Base-by-base conservation (phyloP, 2,329 filamentous ascomycete species). In the Rutstroemia sp. region DNA sequence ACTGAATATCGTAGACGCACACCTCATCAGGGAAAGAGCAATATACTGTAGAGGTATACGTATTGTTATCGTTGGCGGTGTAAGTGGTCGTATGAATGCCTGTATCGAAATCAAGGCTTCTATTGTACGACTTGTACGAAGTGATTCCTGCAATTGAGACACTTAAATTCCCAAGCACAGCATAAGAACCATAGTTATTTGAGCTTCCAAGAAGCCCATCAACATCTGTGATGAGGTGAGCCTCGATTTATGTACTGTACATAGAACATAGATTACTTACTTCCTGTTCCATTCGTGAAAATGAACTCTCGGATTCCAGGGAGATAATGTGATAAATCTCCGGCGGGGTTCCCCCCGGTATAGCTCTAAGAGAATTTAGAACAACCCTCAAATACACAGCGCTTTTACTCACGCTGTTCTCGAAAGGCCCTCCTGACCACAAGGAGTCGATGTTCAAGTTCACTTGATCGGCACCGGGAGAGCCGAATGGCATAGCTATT, bases 201-300 rank as follows among this genome's bases (percentile, higher is more conserved):
- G 67, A 62, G 6, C 69, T 67, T 12, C 74, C 74, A 17, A 76
- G 68, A 5, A 79, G 60, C 12, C 66, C 59, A 3, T 67, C 66
- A 5, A 74, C 65, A 51, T 73, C 71, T 71, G 25, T 2, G 4
- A 16, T 12, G 30, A 9, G 34, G 36, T 46, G 39, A 30, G 27
- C 17, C 27, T 56, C 42, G 2, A 45, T 40, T 48, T 6, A 6
- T 40, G 16, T 23, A 25, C 2, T 40, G 16, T 23, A 25, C 2
- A 16, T 4, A 8, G 17, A 14, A 30, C 10, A 17, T n/a, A 3
- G 14, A 12, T 56, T 60, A 64, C 53, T 12, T 67, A 68, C 73
- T 73, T n/a, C 77, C 77, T 0, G 72, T 78, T 6, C 75, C 75
- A 54, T 78, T 76, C 17, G 72, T 62, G 42, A 78, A 79, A n/a